Evolutionary conservation across 1,284 basidiomycete species (phyloP), one percentile per base, ranked within the genome.

Genomic region (Schizopora paradoxa): DNA sequence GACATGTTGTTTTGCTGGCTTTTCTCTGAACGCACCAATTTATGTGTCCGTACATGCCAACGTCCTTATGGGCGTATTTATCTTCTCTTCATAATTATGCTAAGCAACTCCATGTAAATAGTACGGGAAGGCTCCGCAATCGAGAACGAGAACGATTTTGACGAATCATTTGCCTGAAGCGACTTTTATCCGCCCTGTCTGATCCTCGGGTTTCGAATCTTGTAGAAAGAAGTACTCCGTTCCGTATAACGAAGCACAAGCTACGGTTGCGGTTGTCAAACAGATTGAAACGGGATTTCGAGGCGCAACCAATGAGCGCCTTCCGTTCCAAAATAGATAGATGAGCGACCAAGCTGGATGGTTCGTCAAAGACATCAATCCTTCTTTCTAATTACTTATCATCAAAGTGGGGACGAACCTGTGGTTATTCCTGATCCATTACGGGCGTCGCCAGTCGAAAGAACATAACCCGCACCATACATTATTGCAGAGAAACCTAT

Each of bases 401-500:
- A 36, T 8, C 23, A 6, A 37, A 27, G 18, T 6, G 32, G 33
- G 16, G 2, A 47, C 58, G 29, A 35, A 67, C 71, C 67, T 37
- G 73, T 73, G 13, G 66, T 57, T 19, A 74, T 67, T 0, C 73
- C 71, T 45, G 67, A 64, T 0, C 73, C 72, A 38, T 75, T 75
- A 11, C 64, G 57, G 14, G 51, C 53, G 40, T 75, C 71, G 2
- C 72, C 73, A 2, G 61, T 37, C 1, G 59, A 51, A 26, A 72
- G 54, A 1, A 70, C 65, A 53, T 72, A 74, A 0, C 69, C 72
- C 1, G 69, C 65, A 1, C 72, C 69, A 1, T 62, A 63, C 42
- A 74, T 72, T n/a, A 69, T 64, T 5, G 66, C 55, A 13, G 69
- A 64, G 50, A 75, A 74, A 1, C 69, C 71, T 4, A 68, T 54